Evolutionary conservation across 2,329 filamentous ascomycete genomes (phyloP), one percentile per base, ranked within the genome.

Genomic region (Trichoderma afroharzianum): DNA sequence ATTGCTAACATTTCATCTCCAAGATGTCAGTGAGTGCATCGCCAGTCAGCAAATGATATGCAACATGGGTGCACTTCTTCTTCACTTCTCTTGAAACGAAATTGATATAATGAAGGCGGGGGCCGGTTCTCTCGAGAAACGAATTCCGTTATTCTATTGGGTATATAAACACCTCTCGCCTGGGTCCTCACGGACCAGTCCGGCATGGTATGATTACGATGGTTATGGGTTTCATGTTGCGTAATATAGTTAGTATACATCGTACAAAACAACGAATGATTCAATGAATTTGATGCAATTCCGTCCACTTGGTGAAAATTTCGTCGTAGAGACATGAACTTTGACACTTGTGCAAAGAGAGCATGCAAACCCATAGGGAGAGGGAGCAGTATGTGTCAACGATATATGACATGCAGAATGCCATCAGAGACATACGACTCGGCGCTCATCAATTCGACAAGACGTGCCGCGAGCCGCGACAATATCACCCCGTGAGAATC

Each of bases 41-140:
- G 15, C 26, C 28, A 63, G 43, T 50, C 64, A 53, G 15, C 12
- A 33, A 59, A 33, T n/a, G n/a, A 57, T 64, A 58, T 47, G 43
- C 39, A 18, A 59, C 21, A 71, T 71, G 47, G 32, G 63, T 26
- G 57, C 57, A 47, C 24, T 68, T 47, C 18, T 68, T 47, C 32
- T 68, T 71, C 43, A 43, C 26, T 68, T 71, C 63, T 62, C 32
- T 4, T 32, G 21, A 24, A 53, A 53, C 21, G 47, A 53, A 43
- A 30, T 43, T 15, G 7, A 24, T 71, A 18, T 71, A 28, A 61
- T 15, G 50, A 63, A 55, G 70, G 70, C 63, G 70, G 63, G 43
- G 43, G 28, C 30, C 50, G 33, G 12, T 43, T 62, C 33, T 63
- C 21, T 66, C 30, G 18, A 28, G 36, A 33, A 36, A 4, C 5